Evolutionary conservation across 2,329 filamentous ascomycete genomes (phyloP).

Genomic region (Apiospora kogelbergensis): DNA sequence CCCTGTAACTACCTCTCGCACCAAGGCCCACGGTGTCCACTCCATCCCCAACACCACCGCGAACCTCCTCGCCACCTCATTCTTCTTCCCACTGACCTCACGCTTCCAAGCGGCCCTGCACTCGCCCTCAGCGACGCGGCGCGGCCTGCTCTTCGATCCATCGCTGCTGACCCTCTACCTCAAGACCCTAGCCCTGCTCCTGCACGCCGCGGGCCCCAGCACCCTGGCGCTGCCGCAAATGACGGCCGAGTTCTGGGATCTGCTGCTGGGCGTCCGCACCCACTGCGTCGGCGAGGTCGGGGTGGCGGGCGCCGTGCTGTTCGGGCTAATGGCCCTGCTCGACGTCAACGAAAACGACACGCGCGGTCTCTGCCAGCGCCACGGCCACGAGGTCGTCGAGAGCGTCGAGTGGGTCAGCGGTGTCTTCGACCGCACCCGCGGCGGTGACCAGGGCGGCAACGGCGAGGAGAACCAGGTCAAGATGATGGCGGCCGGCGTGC

Average conservation of each 20-base stretch:
- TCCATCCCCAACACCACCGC: conserved; percentile 76
- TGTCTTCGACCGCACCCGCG: conserved; percentile 65
- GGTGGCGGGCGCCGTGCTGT: conserved; percentile 73
- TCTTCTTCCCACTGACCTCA: conserved; percentile 85
- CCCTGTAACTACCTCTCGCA: conserved; percentile 29
- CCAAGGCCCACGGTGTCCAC: conserved; percentile 40
- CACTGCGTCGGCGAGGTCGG: conserved; percentile 58
- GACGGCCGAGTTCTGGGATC: conserved; percentile 79
- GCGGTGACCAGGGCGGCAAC: conserved; percentile 45
- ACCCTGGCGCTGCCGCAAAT: conserved; percentile 75
- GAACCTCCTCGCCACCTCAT: conserved; percentile 69
- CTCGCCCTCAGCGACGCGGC: conserved; percentile 37
- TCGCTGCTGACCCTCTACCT: conserved; percentile 77
- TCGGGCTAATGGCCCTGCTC: conserved; percentile 75
- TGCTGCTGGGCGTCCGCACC: conserved; percentile 71
- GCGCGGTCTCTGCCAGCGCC: conserved; percentile 69
- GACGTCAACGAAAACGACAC: conserved; percentile 78
- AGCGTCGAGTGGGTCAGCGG: conserved; percentile 80
- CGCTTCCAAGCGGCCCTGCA: conserved; percentile 70
- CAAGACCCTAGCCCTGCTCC: conserved; percentile 79
- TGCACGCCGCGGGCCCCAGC: conserved; percentile 81
- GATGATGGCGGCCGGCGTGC: conserved; percentile 72
- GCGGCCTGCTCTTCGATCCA: conserved; percentile 69
- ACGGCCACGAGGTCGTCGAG: conserved; percentile 78
- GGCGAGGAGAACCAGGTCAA: conserved; percentile 78